Percentiles rank a stretch among this genome's conserved stretches.
These are phyloP conservation scores for Cladosporium austrohemisphaericum DNA, from an alignment of 2,329 filamentous ascomycete genomes.

Conservation along the genomic window DNA sequence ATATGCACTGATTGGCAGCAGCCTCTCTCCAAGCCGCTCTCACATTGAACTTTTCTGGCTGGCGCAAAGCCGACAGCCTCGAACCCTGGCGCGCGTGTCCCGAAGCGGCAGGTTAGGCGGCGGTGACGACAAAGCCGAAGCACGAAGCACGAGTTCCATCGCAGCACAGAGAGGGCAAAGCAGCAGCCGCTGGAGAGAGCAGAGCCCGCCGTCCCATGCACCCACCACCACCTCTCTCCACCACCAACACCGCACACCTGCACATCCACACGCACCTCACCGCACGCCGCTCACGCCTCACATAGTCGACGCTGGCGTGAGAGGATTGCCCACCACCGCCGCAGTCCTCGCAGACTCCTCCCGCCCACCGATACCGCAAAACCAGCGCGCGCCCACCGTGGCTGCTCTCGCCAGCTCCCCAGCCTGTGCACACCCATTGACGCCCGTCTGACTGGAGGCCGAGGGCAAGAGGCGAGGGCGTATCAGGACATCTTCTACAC, in stretches of 20 bases:
- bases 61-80: background rate
- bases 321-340: background rate
- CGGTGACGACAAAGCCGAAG: too few relatives aligned
- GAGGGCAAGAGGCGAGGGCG: background rate
- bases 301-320: background rate
- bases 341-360: too few relatives aligned
- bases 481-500: background rate
- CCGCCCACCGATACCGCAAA: constrained; percentile 10
- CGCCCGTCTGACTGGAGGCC: background rate
- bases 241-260: background rate
- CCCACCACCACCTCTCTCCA: background rate
- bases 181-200: too few relatives aligned
- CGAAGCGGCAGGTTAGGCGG: too few relatives aligned
- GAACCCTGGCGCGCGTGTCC: background rate
- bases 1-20: too few relatives aligned
- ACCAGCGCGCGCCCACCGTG: constrained; percentile 8
- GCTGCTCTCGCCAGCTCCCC: background rate
- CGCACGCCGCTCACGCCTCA: background rate
- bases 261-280: background rate
- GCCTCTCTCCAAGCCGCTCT: too few relatives aligned
- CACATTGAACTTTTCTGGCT: background rate
- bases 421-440: background rate
- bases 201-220: too few relatives aligned
- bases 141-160: too few relatives aligned
- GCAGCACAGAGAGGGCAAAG: too few relatives aligned